Conservation (phyloP, 495 filamentous ascomycete genomes). For the Cercophora sp. region DNA sequence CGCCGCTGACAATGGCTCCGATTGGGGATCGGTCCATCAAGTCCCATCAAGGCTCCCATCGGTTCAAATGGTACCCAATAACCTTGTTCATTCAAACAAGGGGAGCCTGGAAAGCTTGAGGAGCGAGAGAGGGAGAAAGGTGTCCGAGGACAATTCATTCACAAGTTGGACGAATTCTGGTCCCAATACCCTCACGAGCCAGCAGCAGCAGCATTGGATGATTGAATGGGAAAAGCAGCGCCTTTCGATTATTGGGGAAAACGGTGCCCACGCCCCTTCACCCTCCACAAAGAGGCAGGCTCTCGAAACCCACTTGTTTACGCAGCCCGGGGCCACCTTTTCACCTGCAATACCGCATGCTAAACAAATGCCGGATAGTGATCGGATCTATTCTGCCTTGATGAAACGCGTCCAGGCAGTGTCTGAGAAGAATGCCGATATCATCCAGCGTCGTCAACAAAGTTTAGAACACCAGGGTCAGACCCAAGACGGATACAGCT, state of each 20-base stretch:
- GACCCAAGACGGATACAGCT: too few relatives aligned
- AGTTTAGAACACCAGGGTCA: too few relatives aligned
- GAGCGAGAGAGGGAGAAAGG: conserved; percentile 42
- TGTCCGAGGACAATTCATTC: conserved; percentile 58
- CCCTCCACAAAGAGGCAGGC: conserved; percentile 31
- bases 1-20: not conserved
- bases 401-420: conserved; percentile 57
- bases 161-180: conserved; percentile 73
- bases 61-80: conserved; percentile 34
- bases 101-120: conserved; percentile 51
- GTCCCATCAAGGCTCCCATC: conserved; percentile 41
- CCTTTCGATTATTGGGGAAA: conserved; percentile 64
- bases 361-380: conserved; percentile 49
- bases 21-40: conserved; percentile 35
- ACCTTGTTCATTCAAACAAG: conserved; percentile 39
- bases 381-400: conserved; percentile 69
- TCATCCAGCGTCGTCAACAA: too few relatives aligned
- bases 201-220: conserved; percentile 30
- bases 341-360: not conserved
- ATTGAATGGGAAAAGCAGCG: conserved; percentile 51
- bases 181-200: conserved; percentile 41
- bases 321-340: conserved; percentile 3
- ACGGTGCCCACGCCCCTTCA: conserved; percentile 46
- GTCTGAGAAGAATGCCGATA: conserved; percentile 7
- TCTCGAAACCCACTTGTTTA: conserved; percentile 17